phyloP scores from a whole-genome alignment of 2,329 filamentous ascomycete genomes.

The Stemphylium lycopersici region DNA sequence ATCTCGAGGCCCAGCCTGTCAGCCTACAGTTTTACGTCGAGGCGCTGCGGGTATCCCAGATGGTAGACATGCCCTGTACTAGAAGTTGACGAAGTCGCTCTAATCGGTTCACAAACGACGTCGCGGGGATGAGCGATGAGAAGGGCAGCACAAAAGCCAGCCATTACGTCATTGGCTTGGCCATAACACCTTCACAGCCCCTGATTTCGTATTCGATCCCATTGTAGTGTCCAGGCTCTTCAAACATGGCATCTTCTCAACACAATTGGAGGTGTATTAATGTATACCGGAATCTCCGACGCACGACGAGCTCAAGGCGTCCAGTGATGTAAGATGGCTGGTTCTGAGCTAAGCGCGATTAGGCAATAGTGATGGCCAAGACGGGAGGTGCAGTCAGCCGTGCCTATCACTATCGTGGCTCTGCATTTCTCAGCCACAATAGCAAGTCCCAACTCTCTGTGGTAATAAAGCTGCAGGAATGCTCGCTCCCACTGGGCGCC shows the following conservation, averaged over 20 bases:
- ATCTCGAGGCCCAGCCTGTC: too few relatives aligned
- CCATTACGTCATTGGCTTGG: neutral
- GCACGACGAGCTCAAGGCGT: neutral
- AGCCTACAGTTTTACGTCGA: too few relatives aligned
- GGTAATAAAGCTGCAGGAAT: constrained; percentile 32
- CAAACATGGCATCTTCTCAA: neutral
- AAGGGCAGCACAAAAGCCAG: neutral
- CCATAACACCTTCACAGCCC: neutral
- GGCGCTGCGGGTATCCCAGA: too few relatives aligned
- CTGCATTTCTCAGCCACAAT: neutral
- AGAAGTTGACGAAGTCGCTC: too few relatives aligned
- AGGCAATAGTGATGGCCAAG: constrained; percentile 26
- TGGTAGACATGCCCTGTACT: too few relatives aligned
- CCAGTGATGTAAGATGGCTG: constrained; percentile 1
- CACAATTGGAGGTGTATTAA: neutral
- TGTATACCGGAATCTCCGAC: neutral
- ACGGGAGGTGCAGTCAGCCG: neutral
- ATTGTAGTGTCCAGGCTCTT: neutral
- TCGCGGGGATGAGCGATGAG: neutral
- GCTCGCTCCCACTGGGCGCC: neutral
- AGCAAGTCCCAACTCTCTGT: constrained; percentile 9
- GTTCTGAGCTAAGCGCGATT: constrained; percentile 9
- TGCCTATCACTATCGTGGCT: neutral
- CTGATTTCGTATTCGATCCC: too few relatives aligned
- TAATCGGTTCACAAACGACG: too few relatives aligned